These are phyloP conservation scores for Eustoma russellianum DNA, from an alignment of 257 asterid genomes.

Conservation along the genomic window DNA sequence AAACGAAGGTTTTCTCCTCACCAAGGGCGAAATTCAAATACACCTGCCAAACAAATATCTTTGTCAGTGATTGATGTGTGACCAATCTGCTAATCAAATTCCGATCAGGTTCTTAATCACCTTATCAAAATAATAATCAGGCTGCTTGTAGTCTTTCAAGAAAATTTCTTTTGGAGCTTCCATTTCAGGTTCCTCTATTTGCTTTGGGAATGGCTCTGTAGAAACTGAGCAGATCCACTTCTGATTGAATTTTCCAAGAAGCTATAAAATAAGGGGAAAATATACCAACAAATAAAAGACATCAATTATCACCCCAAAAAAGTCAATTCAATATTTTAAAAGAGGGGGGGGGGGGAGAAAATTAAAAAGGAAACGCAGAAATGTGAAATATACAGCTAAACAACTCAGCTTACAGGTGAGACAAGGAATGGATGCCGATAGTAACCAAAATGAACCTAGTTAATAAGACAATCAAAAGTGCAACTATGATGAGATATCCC, in stretches of 20 bases:
- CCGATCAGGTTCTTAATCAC: slow-evolving; percentile 19
- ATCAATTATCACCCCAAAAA: neutral
- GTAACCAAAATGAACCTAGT: slow-evolving; percentile 45
- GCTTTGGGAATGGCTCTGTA: slow-evolving; percentile 53
- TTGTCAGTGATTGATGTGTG: neutral
- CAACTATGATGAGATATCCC: neutral
- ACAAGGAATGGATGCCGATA: slow-evolving; percentile 24
- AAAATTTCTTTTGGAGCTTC: slow-evolving; percentile 86
- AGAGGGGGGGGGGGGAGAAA: too few relatives aligned
- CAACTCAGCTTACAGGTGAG: slow-evolving; percentile 38
- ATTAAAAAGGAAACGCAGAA: neutral
- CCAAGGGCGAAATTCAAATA: slow-evolving; percentile 74
- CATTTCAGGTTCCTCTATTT: slow-evolving; percentile 62
- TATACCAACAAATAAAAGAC: neutral
- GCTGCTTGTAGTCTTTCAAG: slow-evolving; percentile 86
- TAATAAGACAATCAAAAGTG: slow-evolving; percentile 8
- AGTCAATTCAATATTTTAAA: too few relatives aligned
- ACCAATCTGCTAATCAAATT: neutral
- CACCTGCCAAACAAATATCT: slow-evolving; percentile 40
- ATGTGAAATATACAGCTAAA: neutral
- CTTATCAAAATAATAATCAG: slow-evolving; percentile 76
- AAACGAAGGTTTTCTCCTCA: slow-evolving; percentile 70
- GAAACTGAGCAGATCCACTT: slow-evolving; percentile 76
- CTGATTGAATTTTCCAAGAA: slow-evolving; percentile 25
- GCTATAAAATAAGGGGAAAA: slow-evolving; percentile 22